phyloP scores from a whole-genome alignment of 768 basidiomycete genomes.

The Mycena vitilis region DNA sequence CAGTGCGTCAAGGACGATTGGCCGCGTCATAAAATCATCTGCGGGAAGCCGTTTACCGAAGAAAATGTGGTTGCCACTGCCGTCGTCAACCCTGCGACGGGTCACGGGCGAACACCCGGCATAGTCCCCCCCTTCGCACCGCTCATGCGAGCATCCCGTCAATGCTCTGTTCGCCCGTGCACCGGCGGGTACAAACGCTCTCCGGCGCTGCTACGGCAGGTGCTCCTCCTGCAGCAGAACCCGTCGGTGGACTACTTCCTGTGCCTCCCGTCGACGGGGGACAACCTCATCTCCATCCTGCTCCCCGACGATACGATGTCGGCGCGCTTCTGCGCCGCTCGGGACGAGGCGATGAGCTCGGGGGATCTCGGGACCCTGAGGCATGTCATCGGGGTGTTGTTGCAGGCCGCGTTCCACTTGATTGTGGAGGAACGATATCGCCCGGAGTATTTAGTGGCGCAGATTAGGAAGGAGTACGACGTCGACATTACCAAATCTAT shows the following conservation, averaged over 20 bases:
- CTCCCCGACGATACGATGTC: conserved; percentile 6
- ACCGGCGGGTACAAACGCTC: not conserved
- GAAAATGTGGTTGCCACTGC: not conserved
- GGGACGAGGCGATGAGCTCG: conserved; percentile 5
- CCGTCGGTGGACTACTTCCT: conserved; percentile 14
- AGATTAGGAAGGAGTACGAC: conserved; percentile 12
- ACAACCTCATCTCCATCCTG: conserved; percentile 1
- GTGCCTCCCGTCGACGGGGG: not conserved
- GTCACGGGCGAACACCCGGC: not conserved
- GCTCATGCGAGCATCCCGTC: not conserved
- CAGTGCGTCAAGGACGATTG: conserved; percentile 2
- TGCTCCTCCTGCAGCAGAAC: conserved; percentile 14
- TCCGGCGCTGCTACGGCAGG: conserved; percentile 1
- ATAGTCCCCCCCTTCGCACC: not conserved
- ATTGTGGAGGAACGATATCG: not conserved
- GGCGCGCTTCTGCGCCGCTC: not conserved
- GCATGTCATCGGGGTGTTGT: not conserved
- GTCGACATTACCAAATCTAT: not conserved
- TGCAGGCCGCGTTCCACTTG: not conserved
- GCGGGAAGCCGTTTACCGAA: not conserved
- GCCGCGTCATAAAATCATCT: conserved; percentile 10
- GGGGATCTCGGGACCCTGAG: not conserved
- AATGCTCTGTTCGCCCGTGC: not conserved
- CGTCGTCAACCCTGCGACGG: not conserved
- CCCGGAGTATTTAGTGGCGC: not conserved